These are phyloP conservation scores for Cercophora sp. DNA, from an alignment of 495 filamentous ascomycete genomes.

Conservation along the genomic window DNA sequence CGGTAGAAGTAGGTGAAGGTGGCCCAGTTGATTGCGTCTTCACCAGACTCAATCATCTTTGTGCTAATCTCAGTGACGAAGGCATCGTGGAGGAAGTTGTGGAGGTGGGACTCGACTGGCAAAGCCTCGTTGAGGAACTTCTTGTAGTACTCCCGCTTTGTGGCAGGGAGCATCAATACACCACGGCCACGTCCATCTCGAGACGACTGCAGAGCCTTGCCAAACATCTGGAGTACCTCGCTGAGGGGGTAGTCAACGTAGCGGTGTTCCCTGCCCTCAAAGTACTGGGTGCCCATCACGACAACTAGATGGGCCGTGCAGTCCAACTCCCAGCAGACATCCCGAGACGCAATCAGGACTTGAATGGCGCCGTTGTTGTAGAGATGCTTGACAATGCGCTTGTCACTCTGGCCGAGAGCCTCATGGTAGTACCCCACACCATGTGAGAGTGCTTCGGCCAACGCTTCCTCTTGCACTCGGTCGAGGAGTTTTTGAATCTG, in stretches of 20 bases:
- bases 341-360: slow-evolving; percentile 85
- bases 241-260: slow-evolving; percentile 96
- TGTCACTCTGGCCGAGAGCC: slow-evolving; percentile 81
- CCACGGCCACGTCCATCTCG: slow-evolving; percentile 77
- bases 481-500: slow-evolving; percentile 79
- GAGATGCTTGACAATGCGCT: slow-evolving; percentile 86
- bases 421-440: slow-evolving; percentile 98
- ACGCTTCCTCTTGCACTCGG: slow-evolving; percentile 75
- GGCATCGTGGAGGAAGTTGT: slow-evolving; percentile 86
- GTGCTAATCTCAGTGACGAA: slow-evolving; percentile 97
- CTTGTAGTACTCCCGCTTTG: slow-evolving; percentile 96
- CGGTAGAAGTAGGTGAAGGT: slow-evolving; percentile 99
- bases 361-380: slow-evolving; percentile 91
- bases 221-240: slow-evolving; percentile 99
- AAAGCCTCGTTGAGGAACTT: slow-evolving; percentile 97
- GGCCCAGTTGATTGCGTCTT: slow-evolving; percentile 97
- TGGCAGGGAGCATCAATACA: slow-evolving; percentile 89
- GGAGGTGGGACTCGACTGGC: slow-evolving; percentile 91
- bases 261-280: slow-evolving; percentile 92
- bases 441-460: slow-evolving; percentile 89
- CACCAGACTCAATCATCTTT: slow-evolving; percentile 85
- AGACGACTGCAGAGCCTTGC: slow-evolving; percentile 76
- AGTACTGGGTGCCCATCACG: slow-evolving; percentile 99
- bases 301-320: slow-evolving; percentile 84
- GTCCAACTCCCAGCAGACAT: slow-evolving; percentile 95